Percentiles rank a stretch among this genome's conserved stretches.
phyloP scores from a whole-genome alignment of 2,329 filamentous ascomycete species.

The Aspergillus sp. region DNA sequence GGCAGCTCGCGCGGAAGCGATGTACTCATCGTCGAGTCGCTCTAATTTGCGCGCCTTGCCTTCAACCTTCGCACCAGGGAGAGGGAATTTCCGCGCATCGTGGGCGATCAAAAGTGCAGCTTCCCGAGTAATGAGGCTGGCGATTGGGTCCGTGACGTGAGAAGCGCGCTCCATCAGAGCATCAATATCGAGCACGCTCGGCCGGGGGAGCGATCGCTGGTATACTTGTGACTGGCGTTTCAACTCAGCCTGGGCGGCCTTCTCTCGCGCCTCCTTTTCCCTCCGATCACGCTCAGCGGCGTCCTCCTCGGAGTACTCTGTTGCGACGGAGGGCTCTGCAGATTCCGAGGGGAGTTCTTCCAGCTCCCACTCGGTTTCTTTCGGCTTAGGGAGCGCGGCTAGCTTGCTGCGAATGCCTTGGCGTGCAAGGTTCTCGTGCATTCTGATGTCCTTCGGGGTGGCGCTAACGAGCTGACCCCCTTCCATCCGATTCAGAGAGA shows the following conservation, averaged over 20 bases:
- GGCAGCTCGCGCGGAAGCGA: constrained; percentile 74
- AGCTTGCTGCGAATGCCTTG: constrained; percentile 64
- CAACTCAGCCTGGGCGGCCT: constrained; percentile 67
- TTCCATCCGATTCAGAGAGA: constrained; percentile 74
- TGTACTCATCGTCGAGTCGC: constrained; percentile 65
- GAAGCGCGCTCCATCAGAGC: constrained; percentile 65
- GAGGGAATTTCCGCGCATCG: constrained; percentile 72
- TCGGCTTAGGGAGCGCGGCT: constrained; percentile 84
- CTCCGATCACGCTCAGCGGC: constrained; percentile 74
- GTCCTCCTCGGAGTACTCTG: constrained; percentile 62
- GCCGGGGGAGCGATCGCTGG: constrained; percentile 78
- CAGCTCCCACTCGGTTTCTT: constrained; percentile 90
- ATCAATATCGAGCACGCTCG: constrained; percentile 68
- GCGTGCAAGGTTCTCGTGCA: constrained; percentile 67
- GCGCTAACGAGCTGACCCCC: constrained; percentile 66
- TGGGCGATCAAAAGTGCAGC: constrained; percentile 76
- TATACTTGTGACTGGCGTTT: constrained; percentile 87
- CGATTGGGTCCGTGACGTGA: constrained; percentile 61
- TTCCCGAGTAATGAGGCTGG: constrained; percentile 71
- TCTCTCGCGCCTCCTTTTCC: constrained; percentile 61
- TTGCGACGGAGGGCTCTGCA: constrained; percentile 53
- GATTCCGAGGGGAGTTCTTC: constrained; percentile 80
- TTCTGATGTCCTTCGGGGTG: constrained; percentile 73
- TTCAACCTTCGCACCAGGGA: constrained; percentile 66
- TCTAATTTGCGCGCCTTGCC: constrained; percentile 62